Percentiles rank a stretch among this genome's conserved stretches.
These are phyloP conservation scores for Oryza punctata DNA, from an alignment of 176 grass and related monocot genomes.

Conservation along the genomic window DNA sequence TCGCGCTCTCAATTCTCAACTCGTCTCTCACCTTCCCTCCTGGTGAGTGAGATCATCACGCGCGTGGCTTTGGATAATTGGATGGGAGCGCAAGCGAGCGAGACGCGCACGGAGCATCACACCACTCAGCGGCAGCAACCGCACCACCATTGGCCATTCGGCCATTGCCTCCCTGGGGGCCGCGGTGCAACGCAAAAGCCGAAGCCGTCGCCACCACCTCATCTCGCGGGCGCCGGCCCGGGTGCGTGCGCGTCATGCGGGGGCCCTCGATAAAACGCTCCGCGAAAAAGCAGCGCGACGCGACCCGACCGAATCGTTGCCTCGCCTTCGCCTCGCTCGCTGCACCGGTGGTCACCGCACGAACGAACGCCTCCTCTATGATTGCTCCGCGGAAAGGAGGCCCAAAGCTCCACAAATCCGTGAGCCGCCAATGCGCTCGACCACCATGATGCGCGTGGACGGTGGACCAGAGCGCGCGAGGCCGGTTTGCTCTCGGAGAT, in stretches of 20 bases:
- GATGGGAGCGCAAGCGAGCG: background rate
- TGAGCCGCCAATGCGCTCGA: background rate
- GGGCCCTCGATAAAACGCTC: background rate
- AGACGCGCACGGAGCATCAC: background rate
- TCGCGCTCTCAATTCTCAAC: background rate
- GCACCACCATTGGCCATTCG: background rate
- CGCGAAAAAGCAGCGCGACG: background rate
- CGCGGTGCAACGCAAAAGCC: constrained; percentile 28
- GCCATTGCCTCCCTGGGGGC: too few species aligned
- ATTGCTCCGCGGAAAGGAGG: constrained; percentile 7
- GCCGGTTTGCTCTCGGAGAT: background rate
- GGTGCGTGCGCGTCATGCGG: constrained; percentile 16
- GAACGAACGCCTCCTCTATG: background rate
- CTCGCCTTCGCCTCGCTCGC: background rate
- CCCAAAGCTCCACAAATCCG: constrained; percentile 17
- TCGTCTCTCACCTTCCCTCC: background rate
- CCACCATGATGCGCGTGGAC: constrained; percentile 14
- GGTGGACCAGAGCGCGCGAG: background rate
- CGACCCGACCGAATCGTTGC: background rate
- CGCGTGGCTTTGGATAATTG: background rate
- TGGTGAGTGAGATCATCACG: constrained; percentile 18
- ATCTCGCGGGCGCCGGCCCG: background rate
- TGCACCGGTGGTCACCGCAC: background rate
- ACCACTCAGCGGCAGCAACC: background rate
- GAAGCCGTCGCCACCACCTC: background rate